Percentiles rank a stretch among this genome's conserved stretches.
Evolutionary conservation across 2,329 filamentous ascomycete genomes (phyloP).

Genomic region (Lasiodiplodia sp.): DNA sequence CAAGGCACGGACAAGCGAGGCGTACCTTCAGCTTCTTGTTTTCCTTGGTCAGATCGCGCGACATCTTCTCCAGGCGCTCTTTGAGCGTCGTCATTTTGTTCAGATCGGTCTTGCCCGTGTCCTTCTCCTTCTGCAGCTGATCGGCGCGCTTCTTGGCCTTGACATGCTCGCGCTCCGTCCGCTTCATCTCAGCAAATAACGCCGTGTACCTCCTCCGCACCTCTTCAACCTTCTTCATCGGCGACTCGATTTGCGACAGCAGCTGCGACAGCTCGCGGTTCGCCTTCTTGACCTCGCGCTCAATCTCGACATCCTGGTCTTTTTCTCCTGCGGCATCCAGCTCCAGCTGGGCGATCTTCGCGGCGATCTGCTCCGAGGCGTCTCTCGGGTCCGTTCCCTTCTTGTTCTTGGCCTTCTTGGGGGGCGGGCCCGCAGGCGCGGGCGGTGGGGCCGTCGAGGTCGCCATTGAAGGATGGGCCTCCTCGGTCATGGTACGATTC

Average conservation of each 20-base stretch:
- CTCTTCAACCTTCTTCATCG: slow-evolving; percentile 88
- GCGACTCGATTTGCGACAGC: slow-evolving; percentile 86
- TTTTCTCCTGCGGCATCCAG: slow-evolving; percentile 92
- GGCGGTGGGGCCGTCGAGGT: slow-evolving; percentile 26
- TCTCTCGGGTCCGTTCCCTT: slow-evolving; percentile 83
- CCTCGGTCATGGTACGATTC: slow-evolving; percentile 26
- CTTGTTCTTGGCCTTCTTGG: slow-evolving; percentile 84
- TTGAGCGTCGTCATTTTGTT: slow-evolving; percentile 91
- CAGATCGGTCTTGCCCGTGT: slow-evolving; percentile 84
- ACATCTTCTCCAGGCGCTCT: slow-evolving; percentile 96
- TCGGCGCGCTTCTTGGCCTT: slow-evolving; percentile 97
- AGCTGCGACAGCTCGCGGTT: slow-evolving; percentile 89
- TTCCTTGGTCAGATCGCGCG: slow-evolving; percentile 90
- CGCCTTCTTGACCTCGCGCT: slow-evolving; percentile 92
- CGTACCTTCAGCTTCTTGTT: slow-evolving; percentile 97
- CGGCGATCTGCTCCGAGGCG: slow-evolving; percentile 87
- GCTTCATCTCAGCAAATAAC: slow-evolving; percentile 92
- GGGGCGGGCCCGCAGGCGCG: slow-evolving; percentile 46
- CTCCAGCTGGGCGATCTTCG: slow-evolving; percentile 94
- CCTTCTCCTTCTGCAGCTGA: slow-evolving; percentile 94
- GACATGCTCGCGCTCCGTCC: slow-evolving; percentile 88
- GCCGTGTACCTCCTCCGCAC: slow-evolving; percentile 92
- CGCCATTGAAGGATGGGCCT: slow-evolving; percentile 20
- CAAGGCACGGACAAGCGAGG: slow-evolving; percentile 24
- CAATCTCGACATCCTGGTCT: slow-evolving; percentile 95